Base-by-base conservation (phyloP, 176 grass and related monocot genomes). In the Ensete ventricosum region DNA sequence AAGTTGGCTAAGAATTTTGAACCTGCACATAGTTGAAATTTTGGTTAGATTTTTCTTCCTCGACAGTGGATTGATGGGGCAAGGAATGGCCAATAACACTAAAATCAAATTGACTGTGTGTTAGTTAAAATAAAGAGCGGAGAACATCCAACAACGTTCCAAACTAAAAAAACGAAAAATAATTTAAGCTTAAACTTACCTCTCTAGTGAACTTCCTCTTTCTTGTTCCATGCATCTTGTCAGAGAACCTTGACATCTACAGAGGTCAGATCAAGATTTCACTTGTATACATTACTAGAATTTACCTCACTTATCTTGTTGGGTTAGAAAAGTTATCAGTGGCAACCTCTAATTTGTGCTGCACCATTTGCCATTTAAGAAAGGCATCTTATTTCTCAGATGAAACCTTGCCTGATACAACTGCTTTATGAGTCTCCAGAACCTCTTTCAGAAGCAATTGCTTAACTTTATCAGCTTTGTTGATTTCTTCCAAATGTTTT, bases 281-380 rank as follows among this genome's bases (percentile, higher is more conserved):
- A 92, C 89, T 78, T 92, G 52, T 92, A 96, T 27, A 92, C 89
- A 83, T 83, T 79, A 25, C 89, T 87, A 77, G 86, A 96, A 86
- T 89, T 82, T 60, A 89, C 90, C 73, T 92, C 89, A 16, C 89
- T 87, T 58, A 92, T 96, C 82, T 96, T 96, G 48, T 81, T 96
- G 81, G 89, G 65, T 86, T 82, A 54, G 89, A 92, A 64, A 96
- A 96, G 69, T 92, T 79, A 78, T 92, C 71, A 1, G 87, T 92
- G 8, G 93, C 89, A 58, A 86, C 60, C 74, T 90, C 83, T 82
- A 92, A 88, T 89, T 96, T 87, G 74, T 81, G 80, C 60, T 73
- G 83, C 9, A 87, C 82, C 76, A 86, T 86, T 81, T 92, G n/a
- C 73, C 81, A 26, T 53, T 84, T 49, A 77, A 85, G 12, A 90